These are phyloP conservation scores for Dryas octopetala DNA, from an alignment of 306 rosid species.

Conservation along the genomic window DNA sequence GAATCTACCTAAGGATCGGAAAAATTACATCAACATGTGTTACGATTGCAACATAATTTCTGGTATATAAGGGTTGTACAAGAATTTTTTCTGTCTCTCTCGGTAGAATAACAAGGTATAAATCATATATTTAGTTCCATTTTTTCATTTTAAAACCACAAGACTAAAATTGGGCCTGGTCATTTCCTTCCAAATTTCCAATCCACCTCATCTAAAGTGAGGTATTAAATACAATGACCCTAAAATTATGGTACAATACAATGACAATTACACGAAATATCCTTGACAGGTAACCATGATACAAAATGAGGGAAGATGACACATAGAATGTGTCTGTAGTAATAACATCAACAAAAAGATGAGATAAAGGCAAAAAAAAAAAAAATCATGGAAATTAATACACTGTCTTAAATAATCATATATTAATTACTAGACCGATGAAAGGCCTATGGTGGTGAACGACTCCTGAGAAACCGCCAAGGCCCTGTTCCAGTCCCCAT, in stretches of 20 bases:
- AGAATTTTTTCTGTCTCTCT: too few species aligned
- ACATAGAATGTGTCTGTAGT: neutral
- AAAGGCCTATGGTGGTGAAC: conserved; percentile 14
- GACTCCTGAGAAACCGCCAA: conserved; percentile 66
- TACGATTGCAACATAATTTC: too few species aligned
- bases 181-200: neutral
- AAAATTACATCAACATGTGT: too few species aligned
- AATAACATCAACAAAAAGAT: neutral
- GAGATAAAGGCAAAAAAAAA: too few species aligned
- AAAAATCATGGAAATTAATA: neutral
- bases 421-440: neutral
- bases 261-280: neutral
- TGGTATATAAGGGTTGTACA: too few species aligned
- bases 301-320: neutral
- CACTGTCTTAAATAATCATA: neutral
- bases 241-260: neutral
- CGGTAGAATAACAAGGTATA: too few species aligned
- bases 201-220: neutral
- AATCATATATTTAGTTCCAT: too few species aligned
- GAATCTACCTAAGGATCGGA: too few species aligned
- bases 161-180: neutral
- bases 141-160: too few species aligned
- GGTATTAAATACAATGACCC: neutral
- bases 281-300: neutral
- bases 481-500: conserved; percentile 98